A percentile compares a stretch with the other conserved stretches of the same genome.
phyloP scores from a whole-genome alignment of 257 asterid species.

The Henckelia pumila region DNA sequence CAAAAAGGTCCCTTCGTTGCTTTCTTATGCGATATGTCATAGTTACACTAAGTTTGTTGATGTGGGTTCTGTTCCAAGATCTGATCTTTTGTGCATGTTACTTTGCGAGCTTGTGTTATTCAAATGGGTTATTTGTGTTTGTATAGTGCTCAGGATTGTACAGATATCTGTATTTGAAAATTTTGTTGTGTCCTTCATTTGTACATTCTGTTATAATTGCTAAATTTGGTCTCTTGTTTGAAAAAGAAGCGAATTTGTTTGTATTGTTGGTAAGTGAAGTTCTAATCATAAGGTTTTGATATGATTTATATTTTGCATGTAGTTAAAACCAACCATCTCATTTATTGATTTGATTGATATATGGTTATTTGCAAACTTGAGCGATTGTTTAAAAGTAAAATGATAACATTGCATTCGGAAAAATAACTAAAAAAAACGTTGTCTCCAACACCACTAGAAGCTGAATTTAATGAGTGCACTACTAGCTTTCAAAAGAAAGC shows the following conservation, averaged over 20 bases:
- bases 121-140: neutral
- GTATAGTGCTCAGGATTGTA: neutral
- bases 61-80: slow-evolving; percentile 24
- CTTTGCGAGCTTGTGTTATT: neutral
- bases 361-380: neutral
- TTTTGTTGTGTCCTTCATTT: no score
- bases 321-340: slow-evolving; percentile 1
- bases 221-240: slow-evolving; percentile 13
- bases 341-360: neutral
- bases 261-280: neutral
- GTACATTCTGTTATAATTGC: neutral
- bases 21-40: neutral
- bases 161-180: no score
- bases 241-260: neutral
- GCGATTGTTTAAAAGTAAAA: no score
- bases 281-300: neutral
- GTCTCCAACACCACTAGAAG: no score
- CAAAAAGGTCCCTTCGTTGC: neutral
- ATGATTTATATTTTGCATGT: neutral
- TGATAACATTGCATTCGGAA: neutral
- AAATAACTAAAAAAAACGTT: neutral
- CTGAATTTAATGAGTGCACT: no score
- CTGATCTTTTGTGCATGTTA: slow-evolving; percentile 21
- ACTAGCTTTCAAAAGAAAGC: no score
- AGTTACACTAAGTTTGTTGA: slow-evolving; percentile 21